phyloP scores from a whole-genome alignment of 345 rosid species.

The Citrus maxima region DNA sequence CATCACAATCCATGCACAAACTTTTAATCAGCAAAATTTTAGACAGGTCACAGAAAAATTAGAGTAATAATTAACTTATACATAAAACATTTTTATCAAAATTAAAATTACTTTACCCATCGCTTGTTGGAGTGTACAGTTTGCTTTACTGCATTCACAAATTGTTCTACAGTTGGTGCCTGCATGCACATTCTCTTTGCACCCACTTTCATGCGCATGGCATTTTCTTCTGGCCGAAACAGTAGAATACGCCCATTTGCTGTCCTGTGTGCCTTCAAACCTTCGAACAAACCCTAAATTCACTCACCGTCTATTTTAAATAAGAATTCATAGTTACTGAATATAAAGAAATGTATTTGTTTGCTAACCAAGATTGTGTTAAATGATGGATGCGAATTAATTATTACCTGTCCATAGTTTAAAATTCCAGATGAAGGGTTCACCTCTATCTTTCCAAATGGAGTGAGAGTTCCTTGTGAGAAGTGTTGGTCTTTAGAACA shows the following conservation, averaged over 20 bases:
- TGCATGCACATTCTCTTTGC: conserved; percentile 65
- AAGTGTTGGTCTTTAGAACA: conserved; percentile 7
- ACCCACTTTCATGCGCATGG: conserved; percentile 41
- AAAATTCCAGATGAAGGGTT: conserved; percentile 52
- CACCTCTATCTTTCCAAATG: conserved; percentile 38
- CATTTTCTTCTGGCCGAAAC: conserved; percentile 39
- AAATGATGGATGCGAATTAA: not conserved
- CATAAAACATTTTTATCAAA: too few species aligned
- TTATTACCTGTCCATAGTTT: conserved; percentile 57
- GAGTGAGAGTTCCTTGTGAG: conserved; percentile 22
- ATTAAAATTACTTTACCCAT: conserved; percentile 13
- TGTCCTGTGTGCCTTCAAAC: conserved; percentile 29
- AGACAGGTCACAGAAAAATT: too few species aligned
- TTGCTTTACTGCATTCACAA: conserved; percentile 50
- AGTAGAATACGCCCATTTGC: conserved; percentile 24
- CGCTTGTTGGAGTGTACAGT: conserved; percentile 44
- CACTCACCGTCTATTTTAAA: not conserved
- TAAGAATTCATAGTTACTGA: too few species aligned
- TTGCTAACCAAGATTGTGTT: too few species aligned
- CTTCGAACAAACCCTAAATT: conserved; percentile 36
- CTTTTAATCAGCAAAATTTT: too few species aligned
- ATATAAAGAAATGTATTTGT: too few species aligned
- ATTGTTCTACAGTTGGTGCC: conserved; percentile 48
- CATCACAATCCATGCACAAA: too few species aligned
- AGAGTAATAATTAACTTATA: too few species aligned